Evolutionary conservation across 768 basidiomycete species (phyloP).

Genomic region (Suillus fuscotomentosus): DNA sequence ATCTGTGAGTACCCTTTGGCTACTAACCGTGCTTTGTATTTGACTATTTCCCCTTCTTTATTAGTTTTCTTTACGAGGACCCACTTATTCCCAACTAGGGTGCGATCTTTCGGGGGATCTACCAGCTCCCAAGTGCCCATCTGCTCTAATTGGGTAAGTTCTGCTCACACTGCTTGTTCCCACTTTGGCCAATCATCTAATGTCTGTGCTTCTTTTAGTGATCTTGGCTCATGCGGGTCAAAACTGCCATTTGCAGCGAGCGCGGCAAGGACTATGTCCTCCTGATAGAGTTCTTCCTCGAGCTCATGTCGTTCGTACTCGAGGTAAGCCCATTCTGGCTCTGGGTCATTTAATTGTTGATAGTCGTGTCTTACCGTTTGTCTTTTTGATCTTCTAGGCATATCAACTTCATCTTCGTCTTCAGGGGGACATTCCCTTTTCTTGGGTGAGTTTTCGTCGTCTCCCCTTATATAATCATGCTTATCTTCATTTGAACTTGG

Average conservation of each 20-base stretch:
- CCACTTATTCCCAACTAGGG: constrained; percentile 30
- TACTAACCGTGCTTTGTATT: constrained; percentile 36
- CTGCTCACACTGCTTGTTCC: constrained; percentile 2
- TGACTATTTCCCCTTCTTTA: background rate
- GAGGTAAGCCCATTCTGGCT: no score
- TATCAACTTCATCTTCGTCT: background rate
- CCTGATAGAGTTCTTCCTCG: background rate
- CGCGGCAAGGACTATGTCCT: background rate
- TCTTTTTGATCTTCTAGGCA: background rate
- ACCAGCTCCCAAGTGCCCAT: constrained; percentile 23
- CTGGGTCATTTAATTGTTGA: no score
- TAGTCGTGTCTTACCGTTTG: background rate
- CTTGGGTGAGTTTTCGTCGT: no score
- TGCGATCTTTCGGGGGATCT: constrained; percentile 21
- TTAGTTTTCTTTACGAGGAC: constrained; percentile 15
- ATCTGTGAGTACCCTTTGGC: constrained; percentile 39
- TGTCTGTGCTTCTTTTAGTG: background rate
- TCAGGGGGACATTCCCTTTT: no score
- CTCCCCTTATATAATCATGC: no score
- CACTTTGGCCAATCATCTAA: constrained; percentile 1
- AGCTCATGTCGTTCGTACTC: background rate
- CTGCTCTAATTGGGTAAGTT: background rate
- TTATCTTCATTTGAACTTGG: no score
- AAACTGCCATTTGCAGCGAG: no score
- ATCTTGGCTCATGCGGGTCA: background rate